Evolutionary conservation across 2,329 filamentous ascomycete genomes (phyloP).

Genomic region (Diaporthe citri): DNA sequence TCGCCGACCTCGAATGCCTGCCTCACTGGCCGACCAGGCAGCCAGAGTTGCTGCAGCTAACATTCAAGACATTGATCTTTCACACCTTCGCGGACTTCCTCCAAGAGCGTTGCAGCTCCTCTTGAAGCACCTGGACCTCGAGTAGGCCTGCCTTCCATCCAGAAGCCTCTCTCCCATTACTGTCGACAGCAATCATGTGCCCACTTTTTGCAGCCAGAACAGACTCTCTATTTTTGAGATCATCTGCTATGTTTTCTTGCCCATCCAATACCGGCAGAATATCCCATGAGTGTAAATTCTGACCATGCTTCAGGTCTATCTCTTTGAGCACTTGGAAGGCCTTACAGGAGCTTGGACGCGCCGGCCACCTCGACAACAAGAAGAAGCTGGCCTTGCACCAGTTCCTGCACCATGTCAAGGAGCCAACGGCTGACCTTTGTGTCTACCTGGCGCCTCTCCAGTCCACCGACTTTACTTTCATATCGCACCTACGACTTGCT

Average conservation of each 20-base stretch:
- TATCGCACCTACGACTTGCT: slow-evolving; percentile 33
- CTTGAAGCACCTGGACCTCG: slow-evolving; percentile 15
- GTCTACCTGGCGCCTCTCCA: slow-evolving; percentile 32
- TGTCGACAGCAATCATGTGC: not conserved
- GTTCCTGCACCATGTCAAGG: slow-evolving; percentile 1
- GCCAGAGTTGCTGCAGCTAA: slow-evolving; percentile 22
- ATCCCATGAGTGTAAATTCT: not conserved
- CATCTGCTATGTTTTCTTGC: not conserved
- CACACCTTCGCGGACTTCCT: not conserved
- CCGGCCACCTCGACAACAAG: not conserved
- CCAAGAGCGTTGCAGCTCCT: slow-evolving; percentile 17
- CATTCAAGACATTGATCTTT: not conserved
- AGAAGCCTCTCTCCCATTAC: not conserved
- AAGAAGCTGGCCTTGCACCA: not conserved
- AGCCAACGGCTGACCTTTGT: slow-evolving; percentile 25
- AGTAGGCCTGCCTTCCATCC: slow-evolving; percentile 8
- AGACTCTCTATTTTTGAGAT: not conserved
- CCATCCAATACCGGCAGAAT: not conserved
- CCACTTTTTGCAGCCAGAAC: no score
- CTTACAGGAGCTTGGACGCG: not conserved
- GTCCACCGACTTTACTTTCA: slow-evolving; percentile 28
- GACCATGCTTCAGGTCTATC: not conserved
- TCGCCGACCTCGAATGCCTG: not conserved
- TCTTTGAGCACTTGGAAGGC: slow-evolving; percentile 18
- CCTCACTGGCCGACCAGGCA: slow-evolving; percentile 20